These are phyloP conservation scores for Lentinula boryana DNA, from an alignment of 768 basidiomycete species.

Conservation along the genomic window DNA sequence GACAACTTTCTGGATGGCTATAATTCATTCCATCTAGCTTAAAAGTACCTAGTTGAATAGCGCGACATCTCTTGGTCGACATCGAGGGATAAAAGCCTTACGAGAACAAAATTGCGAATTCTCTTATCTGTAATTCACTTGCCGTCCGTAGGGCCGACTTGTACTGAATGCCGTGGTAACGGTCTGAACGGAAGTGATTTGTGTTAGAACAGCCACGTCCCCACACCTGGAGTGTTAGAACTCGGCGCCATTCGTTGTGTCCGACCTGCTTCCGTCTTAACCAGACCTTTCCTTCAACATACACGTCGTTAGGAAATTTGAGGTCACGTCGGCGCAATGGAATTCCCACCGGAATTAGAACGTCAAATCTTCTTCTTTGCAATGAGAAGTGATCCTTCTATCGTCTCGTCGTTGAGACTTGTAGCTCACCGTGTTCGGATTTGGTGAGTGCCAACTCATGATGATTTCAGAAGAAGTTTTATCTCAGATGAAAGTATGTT, in stretches of 20 bases:
- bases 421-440: slow-evolving; percentile 3
- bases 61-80: no score
- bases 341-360: slow-evolving; percentile 5
- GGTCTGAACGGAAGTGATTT: background rate
- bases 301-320: background rate
- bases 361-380: background rate
- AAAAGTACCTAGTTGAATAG: no score
- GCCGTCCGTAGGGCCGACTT: background rate
- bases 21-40: no score
- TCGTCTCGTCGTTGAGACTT: slow-evolving; percentile 1
- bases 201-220: background rate
- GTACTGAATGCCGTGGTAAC: background rate
- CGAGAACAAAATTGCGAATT: background rate
- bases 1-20: no score
- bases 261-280: no score
- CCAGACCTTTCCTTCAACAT: background rate
- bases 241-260: no score
- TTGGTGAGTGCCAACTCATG: background rate
- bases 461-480: background rate
- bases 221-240: background rate
- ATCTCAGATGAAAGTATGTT: background rate
- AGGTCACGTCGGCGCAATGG: background rate
- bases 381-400: slow-evolving; percentile 1
- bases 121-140: background rate
- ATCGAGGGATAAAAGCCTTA: background rate